Base-by-base conservation (phyloP, 495 filamentous ascomycete species). In the Podospora pseudocomata region DNA sequence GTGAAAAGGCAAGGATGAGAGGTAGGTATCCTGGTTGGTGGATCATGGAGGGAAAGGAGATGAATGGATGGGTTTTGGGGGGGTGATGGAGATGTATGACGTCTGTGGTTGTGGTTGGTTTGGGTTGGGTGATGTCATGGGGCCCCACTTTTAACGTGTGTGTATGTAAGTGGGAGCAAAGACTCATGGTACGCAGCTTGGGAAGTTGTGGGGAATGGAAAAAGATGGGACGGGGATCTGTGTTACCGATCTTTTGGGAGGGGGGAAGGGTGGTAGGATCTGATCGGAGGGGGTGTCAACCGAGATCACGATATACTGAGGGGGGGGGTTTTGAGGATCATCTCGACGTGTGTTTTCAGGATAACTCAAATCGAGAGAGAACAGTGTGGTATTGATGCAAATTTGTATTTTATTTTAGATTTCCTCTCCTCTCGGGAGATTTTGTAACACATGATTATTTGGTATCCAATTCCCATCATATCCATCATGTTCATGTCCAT, bases 61-160 rank as follows among this genome's bases (percentile, higher is more conserved):
- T 49, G 39, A 49, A 49, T 49, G 39, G 39, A 49, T 49, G 39
- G 39, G 2, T 49, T 49, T 49, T 18, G 3, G 34, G 39, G 39
- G 15, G 15, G 39, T 1, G 39, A 1, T 49, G 56, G 5, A 30
- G 56, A 60, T 60, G 32, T 16, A 69, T 69, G 67, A 69, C 67
- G 67, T 69, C 63, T 63, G 44, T 61, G 67, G 60, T 64, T 28
- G 32, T 49, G 1, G 32, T 4, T 58, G 56, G 56, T 13, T 49
- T 18, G 39, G 39, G 39, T 49, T 49, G 39, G 39, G 39, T 13
- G 39, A 49, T 49, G 15, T 16, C 30, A 32, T 32, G 7, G 4
- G 4, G 30, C 30, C 3, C 30, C 30, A 32, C 30, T 32, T 32
- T 32, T 0, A 32, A 4, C 30, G 7, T 7, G 4, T 32, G 7